Base-by-base conservation (phyloP, 1,284 basidiomycete species). In the Wolfiporia cocos region DNA sequence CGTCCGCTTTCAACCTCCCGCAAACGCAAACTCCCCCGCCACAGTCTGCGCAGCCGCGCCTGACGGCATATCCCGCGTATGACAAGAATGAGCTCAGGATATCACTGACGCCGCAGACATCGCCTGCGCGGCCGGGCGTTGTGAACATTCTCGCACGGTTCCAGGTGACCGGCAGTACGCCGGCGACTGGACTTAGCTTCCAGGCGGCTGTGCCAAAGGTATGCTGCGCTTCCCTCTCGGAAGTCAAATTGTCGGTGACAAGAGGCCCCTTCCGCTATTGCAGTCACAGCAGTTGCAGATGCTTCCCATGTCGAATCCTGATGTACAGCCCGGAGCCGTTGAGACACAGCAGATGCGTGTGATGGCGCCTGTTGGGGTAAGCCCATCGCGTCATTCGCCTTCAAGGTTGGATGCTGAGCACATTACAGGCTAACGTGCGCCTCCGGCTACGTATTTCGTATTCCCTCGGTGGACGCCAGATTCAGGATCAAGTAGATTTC, bases 201-300 rank as follows among this genome's bases (percentile, higher is more conserved):
- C 95, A 99, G 64, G 96, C 94, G 34, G 96, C 96, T 3, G 96
- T 99, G 7, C 96, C 96, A 3, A 97, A 94, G 76, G 92, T 92
- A 1, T n/a, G 3, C 17, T 19, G 12, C n/a, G n/a, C n/a, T n/a
- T n/a, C n/a, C n/a, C 36, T 19, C 18, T 20, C 34, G 10, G 7
- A 7, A 34, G 7, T 17, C 11, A 11, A 11, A 17, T 17, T 34
- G 10, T 9, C 32, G 17, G 19, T 34, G 18, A 31, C 14, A 11
- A 18, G 14, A 7, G 5, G 14, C 41, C 37, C 35, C 33, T 39
- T n/a, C 34, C 42, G 15, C 38, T 10, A 36, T 21, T 34, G 4
- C 56, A 96, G 92, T 92, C 92, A 0, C 95, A 98, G 69, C 94
- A 97, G 61, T 64, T 99, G 44, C 94, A 98, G 62, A 99, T 99